Base-by-base conservation (phyloP, 164 flowering plant species). In the Annona squamosa region DNA sequence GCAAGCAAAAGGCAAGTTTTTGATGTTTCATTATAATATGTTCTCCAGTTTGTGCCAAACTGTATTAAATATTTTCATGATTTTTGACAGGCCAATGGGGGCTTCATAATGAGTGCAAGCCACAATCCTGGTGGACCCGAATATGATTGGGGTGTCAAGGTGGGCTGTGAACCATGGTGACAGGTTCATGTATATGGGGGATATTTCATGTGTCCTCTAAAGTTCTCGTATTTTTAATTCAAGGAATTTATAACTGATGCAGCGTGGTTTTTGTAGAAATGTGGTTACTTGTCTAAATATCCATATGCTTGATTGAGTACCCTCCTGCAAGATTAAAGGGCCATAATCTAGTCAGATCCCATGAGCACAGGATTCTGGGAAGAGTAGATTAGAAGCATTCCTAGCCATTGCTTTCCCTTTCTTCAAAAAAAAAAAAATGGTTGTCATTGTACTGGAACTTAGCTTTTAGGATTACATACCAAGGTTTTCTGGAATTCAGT, bases 81-180 rank as follows among this genome's bases (percentile, higher is more conserved):
- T 72, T 57, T 75, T 68, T 72, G 62, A 76, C 86, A 95, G 99
- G 99, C 99, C 67, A 93, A 93, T 85, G 99, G 99, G 75, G 99
- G 99, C 62, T 95, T 95, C 77, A 92, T 95, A 83, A 95, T 95
- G 99, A 95, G 99, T 82, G 99, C 98, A 71, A 95, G 99, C 81
- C 98, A 95, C 77, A 95, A 95, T 85, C 99, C 97, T 75, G 99
- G 99, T 72, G 99, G 98, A 17, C 98, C 97, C 72, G 98, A 95
- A 67, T 90, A 95, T 81, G 99, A 95, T 73, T 95, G 99, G 99
- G 99, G 99, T 68, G 89, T 93, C 82, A 95, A 95, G 98, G 99
- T 94, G 75, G 81, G 47, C 61, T 63, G 56, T 65, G 47, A 13
- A 71, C 10, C 16, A 66, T 16, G 46, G n/a, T 66, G n/a, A 66